These are phyloP conservation scores for Echium plantagineum DNA, from an alignment of 257 asterid species.

Conservation along the genomic window DNA sequence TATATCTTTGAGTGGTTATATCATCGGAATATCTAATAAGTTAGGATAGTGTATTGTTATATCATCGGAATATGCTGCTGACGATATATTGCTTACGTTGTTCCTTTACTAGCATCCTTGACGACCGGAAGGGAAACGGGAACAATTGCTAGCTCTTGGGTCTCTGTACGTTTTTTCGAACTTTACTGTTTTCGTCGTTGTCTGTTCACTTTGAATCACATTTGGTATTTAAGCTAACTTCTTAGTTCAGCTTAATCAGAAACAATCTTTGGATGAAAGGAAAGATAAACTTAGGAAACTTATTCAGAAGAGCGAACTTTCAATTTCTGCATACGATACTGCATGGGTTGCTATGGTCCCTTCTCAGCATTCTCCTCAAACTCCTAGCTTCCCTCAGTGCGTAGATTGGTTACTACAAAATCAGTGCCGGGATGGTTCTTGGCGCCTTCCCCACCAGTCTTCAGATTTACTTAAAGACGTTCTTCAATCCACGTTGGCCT, in stretches of 20 bases:
- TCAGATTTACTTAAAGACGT: conserved; percentile 49
- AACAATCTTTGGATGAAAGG: neutral
- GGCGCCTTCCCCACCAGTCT: conserved; percentile 74
- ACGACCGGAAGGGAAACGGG: neutral
- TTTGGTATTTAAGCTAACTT: neutral
- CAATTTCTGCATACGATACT: conserved; percentile 10
- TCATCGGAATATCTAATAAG: no score
- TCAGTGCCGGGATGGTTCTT: conserved; percentile 77
- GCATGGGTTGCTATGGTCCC: conserved; percentile 99
- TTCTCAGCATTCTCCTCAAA: conserved; percentile 42
- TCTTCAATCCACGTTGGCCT: conserved; percentile 75
- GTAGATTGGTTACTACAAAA: conserved; percentile 61
- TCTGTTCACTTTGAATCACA: neutral
- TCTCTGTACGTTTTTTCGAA: neutral
- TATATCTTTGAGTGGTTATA: no score
- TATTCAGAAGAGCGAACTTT: neutral
- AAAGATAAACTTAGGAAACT: neutral
- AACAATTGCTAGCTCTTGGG: neutral
- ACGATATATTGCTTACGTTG: no score
- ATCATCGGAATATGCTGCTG: neutral
- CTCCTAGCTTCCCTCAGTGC: conserved; percentile 66
- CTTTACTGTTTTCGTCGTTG: neutral
- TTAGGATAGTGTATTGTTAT: no score
- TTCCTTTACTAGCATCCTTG: neutral
- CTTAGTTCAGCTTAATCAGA: neutral